Conservation (phyloP, 768 basidiomycete genomes). For the Boletus sp. region DNA sequence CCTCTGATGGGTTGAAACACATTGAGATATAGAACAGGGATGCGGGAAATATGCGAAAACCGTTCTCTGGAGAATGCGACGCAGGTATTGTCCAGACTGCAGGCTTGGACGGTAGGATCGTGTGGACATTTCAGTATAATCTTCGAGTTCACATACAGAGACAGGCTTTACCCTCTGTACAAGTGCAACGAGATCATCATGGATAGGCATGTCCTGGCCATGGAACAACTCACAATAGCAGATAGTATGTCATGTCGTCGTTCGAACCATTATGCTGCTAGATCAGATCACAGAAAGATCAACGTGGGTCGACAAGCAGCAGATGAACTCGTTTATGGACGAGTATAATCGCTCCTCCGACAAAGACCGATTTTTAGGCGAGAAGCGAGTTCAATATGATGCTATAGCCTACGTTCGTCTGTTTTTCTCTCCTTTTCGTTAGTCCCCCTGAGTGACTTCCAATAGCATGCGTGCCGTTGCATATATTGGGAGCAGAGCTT, state of each 20-base stretch:
- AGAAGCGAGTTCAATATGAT: not conserved
- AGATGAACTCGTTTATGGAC: not conserved
- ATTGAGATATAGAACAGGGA: not conserved
- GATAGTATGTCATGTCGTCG: not conserved
- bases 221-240: not conserved
- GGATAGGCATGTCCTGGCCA: not conserved
- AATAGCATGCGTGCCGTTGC: not conserved
- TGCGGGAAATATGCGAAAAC: too few relatives aligned
- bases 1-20: not conserved
- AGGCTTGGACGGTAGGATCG: too few relatives aligned
- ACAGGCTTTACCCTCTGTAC: too few relatives aligned
- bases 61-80: too few relatives aligned
- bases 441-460: too few relatives aligned
- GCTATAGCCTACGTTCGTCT: not conserved
- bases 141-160: too few relatives aligned
- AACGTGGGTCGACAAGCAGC: not conserved
- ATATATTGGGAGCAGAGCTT: accelerated
- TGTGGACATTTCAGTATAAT: too few relatives aligned
- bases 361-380: not conserved
- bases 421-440: not conserved
- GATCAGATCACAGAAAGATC: not conserved
- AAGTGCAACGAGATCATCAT: not conserved
- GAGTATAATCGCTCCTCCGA: not conserved
- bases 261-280: not conserved
- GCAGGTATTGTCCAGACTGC: too few relatives aligned